These are phyloP conservation scores for Lanzia echinophila DNA, from an alignment of 2,329 filamentous ascomycete species.

Conservation along the genomic window DNA sequence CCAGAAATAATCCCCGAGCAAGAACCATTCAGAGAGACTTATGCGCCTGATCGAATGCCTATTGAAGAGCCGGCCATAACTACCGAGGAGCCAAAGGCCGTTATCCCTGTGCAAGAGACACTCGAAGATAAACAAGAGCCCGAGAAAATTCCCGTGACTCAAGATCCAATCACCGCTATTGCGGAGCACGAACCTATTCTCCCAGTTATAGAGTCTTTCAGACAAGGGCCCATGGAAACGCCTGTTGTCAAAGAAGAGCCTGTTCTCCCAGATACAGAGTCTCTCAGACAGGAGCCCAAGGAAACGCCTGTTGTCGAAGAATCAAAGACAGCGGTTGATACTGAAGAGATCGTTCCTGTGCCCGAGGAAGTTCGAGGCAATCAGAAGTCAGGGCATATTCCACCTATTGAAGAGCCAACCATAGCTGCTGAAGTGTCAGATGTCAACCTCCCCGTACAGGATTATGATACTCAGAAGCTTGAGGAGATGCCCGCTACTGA, in stretches of 20 bases:
- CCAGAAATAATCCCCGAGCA: too few relatives aligned
- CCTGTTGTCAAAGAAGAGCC: background rate
- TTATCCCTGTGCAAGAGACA: background rate
- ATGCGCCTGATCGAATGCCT: too few relatives aligned
- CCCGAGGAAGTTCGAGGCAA: background rate
- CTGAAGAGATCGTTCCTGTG: background rate
- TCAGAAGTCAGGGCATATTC: background rate
- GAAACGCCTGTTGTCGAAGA: background rate
- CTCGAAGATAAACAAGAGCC: background rate
- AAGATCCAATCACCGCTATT: background rate
- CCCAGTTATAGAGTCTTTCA: background rate
- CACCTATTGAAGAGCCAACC: background rate
- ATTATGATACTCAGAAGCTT: too few relatives aligned
- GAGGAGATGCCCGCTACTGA: background rate
- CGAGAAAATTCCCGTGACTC: background rate
- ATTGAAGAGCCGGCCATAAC: too few relatives aligned
- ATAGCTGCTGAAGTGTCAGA: too few relatives aligned
- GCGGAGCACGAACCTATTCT: background rate
- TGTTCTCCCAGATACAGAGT: too few relatives aligned
- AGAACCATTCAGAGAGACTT: too few relatives aligned
- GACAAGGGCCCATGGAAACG: background rate
- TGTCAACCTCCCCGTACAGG: too few relatives aligned
- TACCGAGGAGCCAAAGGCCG: background rate
- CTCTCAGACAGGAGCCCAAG: background rate
- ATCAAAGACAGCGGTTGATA: background rate